phyloP scores from a whole-genome alignment of 345 rosid species.

The Gossypium mustelinum region DNA sequence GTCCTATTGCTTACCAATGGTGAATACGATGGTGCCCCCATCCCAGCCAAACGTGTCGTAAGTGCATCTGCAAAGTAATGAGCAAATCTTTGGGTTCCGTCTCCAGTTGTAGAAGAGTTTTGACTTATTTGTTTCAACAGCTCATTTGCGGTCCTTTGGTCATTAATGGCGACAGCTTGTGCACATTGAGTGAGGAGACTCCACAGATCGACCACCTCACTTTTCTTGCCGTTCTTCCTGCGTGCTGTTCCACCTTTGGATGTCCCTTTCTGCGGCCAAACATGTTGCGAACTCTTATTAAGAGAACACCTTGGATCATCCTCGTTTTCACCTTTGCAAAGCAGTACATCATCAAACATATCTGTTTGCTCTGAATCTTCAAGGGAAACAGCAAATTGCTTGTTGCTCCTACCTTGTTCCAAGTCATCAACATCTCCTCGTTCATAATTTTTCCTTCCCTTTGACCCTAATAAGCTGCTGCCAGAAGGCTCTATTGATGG shows the following conservation, averaged over 20 bases:
- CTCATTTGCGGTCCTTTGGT: slow-evolving; percentile 26
- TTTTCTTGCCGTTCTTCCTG: background rate
- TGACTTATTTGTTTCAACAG: slow-evolving; percentile 35
- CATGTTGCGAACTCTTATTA: background rate
- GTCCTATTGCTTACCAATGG: slow-evolving; percentile 10
- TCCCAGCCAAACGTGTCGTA: slow-evolving; percentile 33
- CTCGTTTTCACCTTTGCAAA: slow-evolving; percentile 27
- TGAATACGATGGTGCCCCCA: slow-evolving; percentile 13
- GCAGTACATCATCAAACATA: slow-evolving; percentile 41
- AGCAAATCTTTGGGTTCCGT: slow-evolving; percentile 36
- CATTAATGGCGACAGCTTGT: slow-evolving; percentile 27
- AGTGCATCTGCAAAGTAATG: slow-evolving; percentile 42
- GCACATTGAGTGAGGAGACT: slow-evolving; percentile 33
- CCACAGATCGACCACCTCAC: slow-evolving; percentile 29
- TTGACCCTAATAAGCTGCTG: slow-evolving; percentile 2
- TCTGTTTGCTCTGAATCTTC: slow-evolving; percentile 45
- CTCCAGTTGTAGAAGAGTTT: slow-evolving; percentile 32
- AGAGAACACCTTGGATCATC: background rate
- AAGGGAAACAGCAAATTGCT: slow-evolving; percentile 39
- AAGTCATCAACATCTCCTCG: slow-evolving; percentile 27
- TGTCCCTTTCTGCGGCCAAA: background rate
- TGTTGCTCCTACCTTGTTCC: slow-evolving; percentile 42
- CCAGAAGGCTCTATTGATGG: background rate
- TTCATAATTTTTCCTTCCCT: slow-evolving; percentile 35
- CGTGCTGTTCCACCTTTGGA: background rate